A percentile compares a stretch with the other conserved stretches of the same genome.
phyloP scores from a whole-genome alignment of 192 early-diverging fungal species.

The Backusella tarrabulga region DNA sequence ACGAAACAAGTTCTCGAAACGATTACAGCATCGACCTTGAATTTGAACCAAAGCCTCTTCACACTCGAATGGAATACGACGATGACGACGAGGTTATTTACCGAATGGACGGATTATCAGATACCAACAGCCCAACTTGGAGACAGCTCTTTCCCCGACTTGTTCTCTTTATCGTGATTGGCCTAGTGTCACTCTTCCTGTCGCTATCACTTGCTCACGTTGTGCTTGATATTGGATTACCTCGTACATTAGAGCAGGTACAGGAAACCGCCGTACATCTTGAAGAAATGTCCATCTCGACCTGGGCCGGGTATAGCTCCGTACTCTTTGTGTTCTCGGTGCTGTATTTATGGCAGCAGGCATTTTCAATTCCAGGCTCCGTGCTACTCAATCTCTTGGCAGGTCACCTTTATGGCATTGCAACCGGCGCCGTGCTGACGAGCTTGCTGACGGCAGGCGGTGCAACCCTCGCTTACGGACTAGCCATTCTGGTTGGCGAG shows the following conservation, averaged over 20 bases:
- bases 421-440: constrained; percentile 20
- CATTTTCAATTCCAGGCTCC: constrained; percentile 56
- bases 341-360: constrained; percentile 57
- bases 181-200: constrained; percentile 17
- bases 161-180: constrained; percentile 18
- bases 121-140: not conserved
- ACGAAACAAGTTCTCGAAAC: not conserved
- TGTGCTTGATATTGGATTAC: constrained; percentile 31
- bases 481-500: constrained; percentile 28
- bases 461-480: constrained; percentile 27
- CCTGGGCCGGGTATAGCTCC: constrained; percentile 40
- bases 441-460: constrained; percentile 27
- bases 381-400: constrained; percentile 43
- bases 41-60: not conserved
- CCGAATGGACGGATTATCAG: not conserved
- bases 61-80: not conserved
- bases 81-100: constrained; percentile 18
- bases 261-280: constrained; percentile 46
- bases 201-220: constrained; percentile 20
- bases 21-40: constrained; percentile 9
- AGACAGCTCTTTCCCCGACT: constrained; percentile 22
- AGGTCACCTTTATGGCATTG: constrained; percentile 32
- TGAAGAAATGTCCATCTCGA: constrained; percentile 39
- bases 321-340: constrained; percentile 42
- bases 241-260: constrained; percentile 48